Conservation (phyloP, 495 filamentous ascomycete species). For the Sporormia fimetaria region DNA sequence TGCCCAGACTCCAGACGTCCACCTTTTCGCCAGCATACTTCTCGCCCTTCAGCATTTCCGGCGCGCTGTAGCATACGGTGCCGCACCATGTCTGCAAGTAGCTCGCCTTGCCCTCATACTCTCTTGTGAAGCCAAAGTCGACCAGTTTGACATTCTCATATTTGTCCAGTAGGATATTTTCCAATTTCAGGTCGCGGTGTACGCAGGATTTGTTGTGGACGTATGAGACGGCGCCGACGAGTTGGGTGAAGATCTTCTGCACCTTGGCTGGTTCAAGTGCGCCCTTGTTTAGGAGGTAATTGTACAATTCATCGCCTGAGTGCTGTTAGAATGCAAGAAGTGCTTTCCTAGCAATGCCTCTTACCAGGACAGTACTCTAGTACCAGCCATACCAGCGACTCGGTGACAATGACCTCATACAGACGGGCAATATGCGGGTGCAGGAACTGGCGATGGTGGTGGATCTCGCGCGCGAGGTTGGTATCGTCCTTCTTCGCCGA, state of each 20-base stretch:
- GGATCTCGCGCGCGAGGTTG: constrained; percentile 92
- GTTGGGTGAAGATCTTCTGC: constrained; percentile 88
- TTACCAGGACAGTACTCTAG: constrained; percentile 93
- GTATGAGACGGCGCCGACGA: constrained; percentile 90
- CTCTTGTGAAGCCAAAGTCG: constrained; percentile 94
- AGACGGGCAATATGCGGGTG: constrained; percentile 94
- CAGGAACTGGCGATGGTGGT: constrained; percentile 94
- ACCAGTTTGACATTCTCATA: constrained; percentile 97
- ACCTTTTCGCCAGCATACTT: constrained; percentile 97
- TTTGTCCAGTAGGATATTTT: constrained; percentile 95
- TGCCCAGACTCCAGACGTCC: constrained; percentile 94
- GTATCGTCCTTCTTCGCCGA: constrained; percentile 92
- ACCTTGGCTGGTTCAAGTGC: constrained; percentile 77
- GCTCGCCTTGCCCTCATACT: constrained; percentile 91
- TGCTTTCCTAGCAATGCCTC: constrained; percentile 14
- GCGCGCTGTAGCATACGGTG: constrained; percentile 93
- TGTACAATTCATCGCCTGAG: constrained; percentile 89
- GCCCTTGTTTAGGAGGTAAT: constrained; percentile 81
- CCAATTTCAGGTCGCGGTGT: constrained; percentile 90
- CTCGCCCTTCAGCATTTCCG: constrained; percentile 96
- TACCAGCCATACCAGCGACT: constrained; percentile 88
- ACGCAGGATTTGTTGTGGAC: constrained; percentile 94
- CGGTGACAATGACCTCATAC: constrained; percentile 96
- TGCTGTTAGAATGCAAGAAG: constrained; percentile 3
- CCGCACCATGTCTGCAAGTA: constrained; percentile 97